These are phyloP conservation scores for Jacaranda mimosifolia DNA, from an alignment of 257 asterid species.

Conservation along the genomic window DNA sequence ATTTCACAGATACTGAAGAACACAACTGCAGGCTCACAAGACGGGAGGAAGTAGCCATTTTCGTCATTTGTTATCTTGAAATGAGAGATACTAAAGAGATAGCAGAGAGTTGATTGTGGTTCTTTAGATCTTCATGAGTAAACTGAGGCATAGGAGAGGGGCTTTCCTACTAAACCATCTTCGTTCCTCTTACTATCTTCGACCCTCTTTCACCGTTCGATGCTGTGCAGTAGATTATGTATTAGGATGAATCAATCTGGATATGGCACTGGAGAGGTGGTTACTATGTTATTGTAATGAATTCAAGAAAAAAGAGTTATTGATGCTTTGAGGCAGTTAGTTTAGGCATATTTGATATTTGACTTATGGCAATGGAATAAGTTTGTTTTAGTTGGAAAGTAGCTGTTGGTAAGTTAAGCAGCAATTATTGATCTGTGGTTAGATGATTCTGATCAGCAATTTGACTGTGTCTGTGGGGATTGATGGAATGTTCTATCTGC, in stretches of 20 bases:
- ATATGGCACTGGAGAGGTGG: background rate
- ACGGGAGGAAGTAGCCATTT: slow-evolving; percentile 45
- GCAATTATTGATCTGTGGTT: background rate
- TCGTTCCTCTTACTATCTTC: no score
- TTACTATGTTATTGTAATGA: background rate
- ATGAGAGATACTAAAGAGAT: no score
- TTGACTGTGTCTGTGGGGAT: background rate
- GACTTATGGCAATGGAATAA: no score
- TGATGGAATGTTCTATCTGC: slow-evolving; percentile 25
- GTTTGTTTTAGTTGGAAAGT: background rate
- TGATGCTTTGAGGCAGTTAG: slow-evolving; percentile 3
- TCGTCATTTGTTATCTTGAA: no score
- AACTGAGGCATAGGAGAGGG: background rate
- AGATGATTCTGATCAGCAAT: background rate
- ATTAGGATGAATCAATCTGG: slow-evolving; percentile 12
- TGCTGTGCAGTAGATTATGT: slow-evolving; percentile 5
- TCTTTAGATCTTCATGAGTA: background rate
- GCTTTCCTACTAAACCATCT: no score
- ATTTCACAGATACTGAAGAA: slow-evolving; percentile 61
- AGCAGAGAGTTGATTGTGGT: background rate
- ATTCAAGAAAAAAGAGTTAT: background rate
- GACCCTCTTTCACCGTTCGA: background rate
- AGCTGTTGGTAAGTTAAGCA: background rate
- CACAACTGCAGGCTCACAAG: slow-evolving; percentile 56
- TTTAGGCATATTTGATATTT: no score